phyloP scores from a whole-genome alignment of 768 basidiomycete genomes.

The Hortiboletus flavorubellus region DNA sequence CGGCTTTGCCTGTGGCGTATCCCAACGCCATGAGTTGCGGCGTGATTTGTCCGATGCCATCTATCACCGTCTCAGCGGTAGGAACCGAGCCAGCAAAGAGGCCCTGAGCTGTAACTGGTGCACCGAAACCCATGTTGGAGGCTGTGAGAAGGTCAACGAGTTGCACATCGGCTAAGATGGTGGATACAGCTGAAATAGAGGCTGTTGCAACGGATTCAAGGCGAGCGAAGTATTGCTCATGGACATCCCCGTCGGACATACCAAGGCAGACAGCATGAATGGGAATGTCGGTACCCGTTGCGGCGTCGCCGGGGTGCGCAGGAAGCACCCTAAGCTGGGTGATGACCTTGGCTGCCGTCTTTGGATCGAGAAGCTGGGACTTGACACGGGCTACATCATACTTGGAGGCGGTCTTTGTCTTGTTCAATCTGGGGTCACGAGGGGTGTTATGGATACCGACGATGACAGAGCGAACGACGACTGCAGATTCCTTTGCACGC shows the following conservation, averaged over 20 bases:
- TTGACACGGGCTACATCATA: conserved; percentile 64
- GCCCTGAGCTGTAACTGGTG: conserved; percentile 65
- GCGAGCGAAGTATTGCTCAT: conserved; percentile 55
- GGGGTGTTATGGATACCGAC: conserved; percentile 45
- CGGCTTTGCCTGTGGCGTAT: conserved; percentile 64
- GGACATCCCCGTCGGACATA: conserved; percentile 58
- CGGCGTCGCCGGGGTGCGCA: conserved; percentile 9
- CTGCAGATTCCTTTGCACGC: conserved; percentile 61
- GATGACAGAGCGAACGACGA: conserved; percentile 64
- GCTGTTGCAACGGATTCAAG: conserved; percentile 47
- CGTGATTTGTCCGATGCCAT: conserved; percentile 67
- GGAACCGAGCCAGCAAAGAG: conserved; percentile 74
- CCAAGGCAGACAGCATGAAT: conserved; percentile 79
- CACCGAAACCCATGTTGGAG: conserved; percentile 69
- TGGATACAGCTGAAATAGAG: conserved; percentile 47
- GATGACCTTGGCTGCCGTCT: conserved; percentile 68
- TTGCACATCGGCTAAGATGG: conserved; percentile 56
- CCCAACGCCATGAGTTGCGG: conserved; percentile 77
- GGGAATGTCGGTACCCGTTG: conserved; percentile 36
- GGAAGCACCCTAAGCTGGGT: conserved; percentile 65
- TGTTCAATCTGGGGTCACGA: conserved; percentile 32
- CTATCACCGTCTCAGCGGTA: conserved; percentile 65
- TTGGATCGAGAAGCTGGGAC: conserved; percentile 60
- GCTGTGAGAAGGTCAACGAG: conserved; percentile 56
- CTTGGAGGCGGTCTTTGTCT: conserved; percentile 41